Percentiles rank a stretch among this genome's conserved stretches.
Conservation (phyloP, 495 filamentous ascomycete genomes). For the Neurospora sp. region DNA sequence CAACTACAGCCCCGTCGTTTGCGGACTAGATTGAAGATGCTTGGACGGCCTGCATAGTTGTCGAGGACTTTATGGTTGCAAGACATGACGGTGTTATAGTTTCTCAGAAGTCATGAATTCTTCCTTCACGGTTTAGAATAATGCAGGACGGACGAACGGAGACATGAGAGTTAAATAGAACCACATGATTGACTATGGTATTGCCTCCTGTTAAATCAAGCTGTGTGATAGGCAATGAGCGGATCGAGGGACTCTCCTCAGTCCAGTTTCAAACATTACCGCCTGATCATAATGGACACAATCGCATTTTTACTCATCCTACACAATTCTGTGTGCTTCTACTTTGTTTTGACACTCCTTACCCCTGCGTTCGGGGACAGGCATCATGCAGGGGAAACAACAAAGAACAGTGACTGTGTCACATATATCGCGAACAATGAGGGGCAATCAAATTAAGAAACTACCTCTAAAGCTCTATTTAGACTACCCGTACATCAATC, state of each 20-base stretch:
- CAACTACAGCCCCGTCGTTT: neutral
- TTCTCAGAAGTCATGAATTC: neutral
- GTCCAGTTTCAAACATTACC: neutral
- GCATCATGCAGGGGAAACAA: neutral
- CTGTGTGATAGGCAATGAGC: neutral
- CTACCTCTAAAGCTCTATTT: neutral
- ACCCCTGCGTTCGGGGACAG: neutral
- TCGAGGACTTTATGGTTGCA: neutral
- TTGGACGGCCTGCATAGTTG: neutral
- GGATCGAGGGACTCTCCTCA: neutral
- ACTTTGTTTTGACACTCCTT: neutral
- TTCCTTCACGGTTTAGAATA: neutral
- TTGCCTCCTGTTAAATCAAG: neutral
- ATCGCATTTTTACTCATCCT: neutral
- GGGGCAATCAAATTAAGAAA: neutral
- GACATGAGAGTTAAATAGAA: neutral
- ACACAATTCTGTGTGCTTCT: neutral
- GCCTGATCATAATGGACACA: neutral
- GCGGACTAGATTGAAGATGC: neutral
- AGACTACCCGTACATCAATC: neutral
- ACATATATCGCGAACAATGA: neutral
- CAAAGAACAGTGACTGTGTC: neutral
- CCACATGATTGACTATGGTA: neutral
- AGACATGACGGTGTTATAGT: neutral
- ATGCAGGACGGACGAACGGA: neutral